Evolutionary conservation across 495 filamentous ascomycete species (phyloP).

Genomic region (Sabuloglossum arenarium): DNA sequence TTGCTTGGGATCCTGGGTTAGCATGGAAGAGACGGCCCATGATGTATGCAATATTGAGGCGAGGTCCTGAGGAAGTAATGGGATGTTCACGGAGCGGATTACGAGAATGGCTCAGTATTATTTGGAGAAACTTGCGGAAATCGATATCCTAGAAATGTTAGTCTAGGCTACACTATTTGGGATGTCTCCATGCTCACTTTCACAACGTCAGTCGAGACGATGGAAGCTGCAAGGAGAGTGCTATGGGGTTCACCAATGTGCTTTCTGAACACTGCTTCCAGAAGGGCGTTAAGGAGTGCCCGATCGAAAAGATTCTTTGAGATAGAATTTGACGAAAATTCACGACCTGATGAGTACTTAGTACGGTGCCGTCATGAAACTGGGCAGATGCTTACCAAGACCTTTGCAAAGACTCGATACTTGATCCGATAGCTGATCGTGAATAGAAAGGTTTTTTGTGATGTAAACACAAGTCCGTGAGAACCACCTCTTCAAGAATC

Average conservation of each 20-base stretch:
- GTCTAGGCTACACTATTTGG: background rate
- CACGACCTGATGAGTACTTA: background rate
- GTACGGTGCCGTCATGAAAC: background rate
- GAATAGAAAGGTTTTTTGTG: background rate
- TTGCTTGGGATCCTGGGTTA: background rate
- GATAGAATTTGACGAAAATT: background rate
- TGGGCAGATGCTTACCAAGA: background rate
- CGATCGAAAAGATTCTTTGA: background rate
- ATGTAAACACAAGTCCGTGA: background rate
- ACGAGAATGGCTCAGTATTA: background rate
- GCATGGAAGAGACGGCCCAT: background rate
- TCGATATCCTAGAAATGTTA: background rate
- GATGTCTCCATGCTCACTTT: background rate
- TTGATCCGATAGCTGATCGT: background rate
- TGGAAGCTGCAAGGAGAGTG: background rate
- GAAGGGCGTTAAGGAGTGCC: background rate
- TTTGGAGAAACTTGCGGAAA: background rate
- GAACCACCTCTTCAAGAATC: background rate
- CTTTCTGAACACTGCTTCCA: background rate
- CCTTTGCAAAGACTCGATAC: background rate
- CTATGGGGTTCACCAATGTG: background rate
- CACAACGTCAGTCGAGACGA: background rate
- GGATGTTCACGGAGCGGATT: background rate
- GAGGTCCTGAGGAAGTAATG: background rate
- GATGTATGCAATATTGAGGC: background rate